Conservation (phyloP, 1,139 yeast genomes). For the Meyerozyma elateridarum region DNA sequence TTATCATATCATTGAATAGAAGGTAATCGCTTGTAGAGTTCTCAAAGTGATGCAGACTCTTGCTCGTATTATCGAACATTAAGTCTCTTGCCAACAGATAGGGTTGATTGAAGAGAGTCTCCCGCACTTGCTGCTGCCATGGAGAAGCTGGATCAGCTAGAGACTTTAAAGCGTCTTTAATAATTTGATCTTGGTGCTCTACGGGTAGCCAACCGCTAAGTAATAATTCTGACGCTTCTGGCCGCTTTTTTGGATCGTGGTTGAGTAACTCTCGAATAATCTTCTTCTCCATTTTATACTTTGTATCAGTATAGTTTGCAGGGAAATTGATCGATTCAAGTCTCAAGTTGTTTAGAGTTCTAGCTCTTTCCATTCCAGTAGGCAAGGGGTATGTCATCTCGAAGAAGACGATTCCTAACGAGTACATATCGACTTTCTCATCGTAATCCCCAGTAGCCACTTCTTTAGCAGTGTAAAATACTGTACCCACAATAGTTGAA, state of each 20-base stretch:
- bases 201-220: constrained; percentile 83
- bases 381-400: constrained; percentile 83
- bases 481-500: constrained; percentile 91
- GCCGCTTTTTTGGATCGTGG: constrained; percentile 72
- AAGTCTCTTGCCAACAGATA: constrained; percentile 78
- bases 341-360: constrained; percentile 61
- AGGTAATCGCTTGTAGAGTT: constrained; percentile 32
- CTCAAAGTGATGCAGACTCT: constrained; percentile 20
- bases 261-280: constrained; percentile 63
- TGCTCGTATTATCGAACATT: constrained; percentile 56
- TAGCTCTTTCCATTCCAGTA: constrained; percentile 91
- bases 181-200: constrained; percentile 83
- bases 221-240: constrained; percentile 70
- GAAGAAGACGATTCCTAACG: constrained; percentile 88
- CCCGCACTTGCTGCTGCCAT: constrained; percentile 90
- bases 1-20: constrained; percentile 47
- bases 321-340: constrained; percentile 62
- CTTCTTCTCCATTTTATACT: constrained; percentile 53
- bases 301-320: constrained; percentile 47
- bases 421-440: constrained; percentile 93
- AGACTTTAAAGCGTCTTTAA: constrained; percentile 81
- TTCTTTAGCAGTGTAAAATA: constrained; percentile 88
- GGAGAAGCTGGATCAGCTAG: constrained; percentile 88
- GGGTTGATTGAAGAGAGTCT: constrained; percentile 77
- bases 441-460: constrained; percentile 76